phyloP scores from a whole-genome alignment of 2,329 filamentous ascomycete genomes.

The Emmonsiellopsis sp. region DNA sequence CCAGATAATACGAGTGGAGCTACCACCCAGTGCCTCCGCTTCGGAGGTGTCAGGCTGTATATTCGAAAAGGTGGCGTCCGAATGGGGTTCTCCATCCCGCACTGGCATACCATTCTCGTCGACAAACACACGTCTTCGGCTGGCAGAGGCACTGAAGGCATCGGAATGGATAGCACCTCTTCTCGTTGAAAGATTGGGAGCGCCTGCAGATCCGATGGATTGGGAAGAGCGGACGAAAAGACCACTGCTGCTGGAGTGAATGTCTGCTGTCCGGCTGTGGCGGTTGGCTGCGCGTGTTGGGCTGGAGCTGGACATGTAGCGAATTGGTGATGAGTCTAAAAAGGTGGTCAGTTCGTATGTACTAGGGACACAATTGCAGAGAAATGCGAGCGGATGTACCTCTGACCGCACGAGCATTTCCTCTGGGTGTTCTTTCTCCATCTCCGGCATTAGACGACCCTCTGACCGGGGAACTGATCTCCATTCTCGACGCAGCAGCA shows the following conservation, averaged over 20 bases:
- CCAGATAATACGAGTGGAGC: conserved; percentile 80
- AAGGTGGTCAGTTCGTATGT: neutral
- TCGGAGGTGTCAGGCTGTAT: conserved; percentile 80
- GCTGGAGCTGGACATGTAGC: conserved; percentile 84
- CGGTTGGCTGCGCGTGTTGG: conserved; percentile 52
- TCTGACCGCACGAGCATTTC: conserved; percentile 25
- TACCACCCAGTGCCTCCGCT: conserved; percentile 75
- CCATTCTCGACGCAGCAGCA: conserved; percentile 25
- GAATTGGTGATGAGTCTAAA: conserved; percentile 82
- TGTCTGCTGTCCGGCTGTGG: conserved; percentile 55
- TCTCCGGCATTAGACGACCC: conserved; percentile 27
- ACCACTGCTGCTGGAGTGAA: conserved; percentile 74
- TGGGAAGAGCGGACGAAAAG: conserved; percentile 66
- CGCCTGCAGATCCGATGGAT: conserved; percentile 42
- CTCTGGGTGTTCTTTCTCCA: conserved; percentile 35
- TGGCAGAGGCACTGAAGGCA: conserved; percentile 45
- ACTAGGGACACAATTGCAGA: neutral
- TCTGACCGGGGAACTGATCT: conserved; percentile 40
- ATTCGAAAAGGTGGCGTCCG: conserved; percentile 58
- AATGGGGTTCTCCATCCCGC: conserved; percentile 38
- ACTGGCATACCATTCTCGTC: conserved; percentile 55
- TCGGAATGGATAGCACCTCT: conserved; percentile 86
- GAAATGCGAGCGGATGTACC: conserved; percentile 24
- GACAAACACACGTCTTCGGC: conserved; percentile 51
- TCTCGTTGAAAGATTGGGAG: conserved; percentile 48